Conservation (phyloP, 805 yeast species). For the Sungouiella blattae region DNA sequence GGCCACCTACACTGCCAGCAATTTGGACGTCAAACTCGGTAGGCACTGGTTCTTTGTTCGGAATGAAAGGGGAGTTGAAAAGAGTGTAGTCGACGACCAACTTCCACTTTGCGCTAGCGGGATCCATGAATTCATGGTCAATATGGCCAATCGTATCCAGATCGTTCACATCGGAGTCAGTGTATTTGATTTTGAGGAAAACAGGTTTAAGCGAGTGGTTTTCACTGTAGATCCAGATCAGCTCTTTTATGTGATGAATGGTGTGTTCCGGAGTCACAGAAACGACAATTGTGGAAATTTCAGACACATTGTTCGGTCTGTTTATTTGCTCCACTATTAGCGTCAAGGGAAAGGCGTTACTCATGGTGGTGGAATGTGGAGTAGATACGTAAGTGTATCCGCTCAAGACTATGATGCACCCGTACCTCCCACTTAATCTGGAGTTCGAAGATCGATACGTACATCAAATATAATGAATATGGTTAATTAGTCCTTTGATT, state of each 20-base stretch:
- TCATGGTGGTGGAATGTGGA: too few species aligned
- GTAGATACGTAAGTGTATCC: too few species aligned
- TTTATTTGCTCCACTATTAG: too few species aligned
- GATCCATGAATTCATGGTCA: not conserved
- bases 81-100: constrained; percentile 25
- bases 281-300: too few species aligned
- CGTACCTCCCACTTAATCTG: too few species aligned
- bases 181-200: constrained; percentile 14
- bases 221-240: constrained; percentile 28
- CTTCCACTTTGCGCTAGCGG: not conserved
- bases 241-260: constrained; percentile 21
- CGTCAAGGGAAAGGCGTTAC: too few species aligned
- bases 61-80: constrained; percentile 16
- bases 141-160: constrained; percentile 11
- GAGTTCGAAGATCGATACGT: too few species aligned
- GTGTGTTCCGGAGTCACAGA: constrained; percentile 25
- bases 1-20: too few species aligned
- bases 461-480: too few species aligned
- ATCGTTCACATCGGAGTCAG: constrained; percentile 11
- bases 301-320: too few species aligned
- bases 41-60: constrained; percentile 22
- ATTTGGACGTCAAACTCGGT: constrained; percentile 22
- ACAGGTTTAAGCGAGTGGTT: constrained; percentile 24
- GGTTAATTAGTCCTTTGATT: too few species aligned
- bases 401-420: too few species aligned